These are phyloP conservation scores for Aaosphaeria arxii DNA, from an alignment of 2,329 filamentous ascomycete genomes.

Conservation along the genomic window DNA sequence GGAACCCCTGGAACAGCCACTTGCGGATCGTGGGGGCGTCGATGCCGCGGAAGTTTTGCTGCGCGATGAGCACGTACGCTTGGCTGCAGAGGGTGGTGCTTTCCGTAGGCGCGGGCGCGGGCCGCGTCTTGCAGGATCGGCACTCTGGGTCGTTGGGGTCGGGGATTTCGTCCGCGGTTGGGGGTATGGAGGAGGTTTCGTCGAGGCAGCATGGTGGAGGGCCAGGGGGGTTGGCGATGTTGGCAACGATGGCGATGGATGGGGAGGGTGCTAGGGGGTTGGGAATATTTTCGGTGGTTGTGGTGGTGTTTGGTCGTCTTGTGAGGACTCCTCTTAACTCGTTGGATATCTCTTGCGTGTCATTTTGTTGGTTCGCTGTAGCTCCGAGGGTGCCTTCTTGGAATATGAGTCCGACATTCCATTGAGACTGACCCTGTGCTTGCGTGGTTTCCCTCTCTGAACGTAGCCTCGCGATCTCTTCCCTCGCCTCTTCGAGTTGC, in stretches of 20 bases:
- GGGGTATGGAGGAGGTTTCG: not conserved
- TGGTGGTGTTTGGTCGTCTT: no score
- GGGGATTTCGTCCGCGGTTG: conserved; percentile 3
- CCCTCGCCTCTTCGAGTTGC: conserved; percentile 19
- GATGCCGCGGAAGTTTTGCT: conserved; percentile 32
- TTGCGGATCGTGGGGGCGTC: conserved; percentile 27
- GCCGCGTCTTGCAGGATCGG: conserved; percentile 21
- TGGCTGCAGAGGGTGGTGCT: conserved; percentile 33
- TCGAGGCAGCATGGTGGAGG: conserved; percentile 5
- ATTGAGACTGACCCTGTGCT: not conserved
- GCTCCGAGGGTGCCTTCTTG: not conserved
- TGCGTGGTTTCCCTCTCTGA: not conserved
- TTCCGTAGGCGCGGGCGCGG: conserved; percentile 22
- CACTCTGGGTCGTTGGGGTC: conserved; percentile 27
- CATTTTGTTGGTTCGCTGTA: not conserved
- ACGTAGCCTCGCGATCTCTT: conserved; percentile 24
- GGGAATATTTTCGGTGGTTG: not conserved
- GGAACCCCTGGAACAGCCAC: conserved; percentile 30
- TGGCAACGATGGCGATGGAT: not conserved
- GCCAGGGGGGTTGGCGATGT: not conserved
- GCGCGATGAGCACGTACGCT: conserved; percentile 30
- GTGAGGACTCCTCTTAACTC: no score
- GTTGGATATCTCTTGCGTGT: not conserved
- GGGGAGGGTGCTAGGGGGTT: not conserved
- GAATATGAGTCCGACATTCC: not conserved